Evolutionary conservation across 371 early-diverging fungal genomes (phyloP).

Genomic region (Mucor circinelloides): DNA sequence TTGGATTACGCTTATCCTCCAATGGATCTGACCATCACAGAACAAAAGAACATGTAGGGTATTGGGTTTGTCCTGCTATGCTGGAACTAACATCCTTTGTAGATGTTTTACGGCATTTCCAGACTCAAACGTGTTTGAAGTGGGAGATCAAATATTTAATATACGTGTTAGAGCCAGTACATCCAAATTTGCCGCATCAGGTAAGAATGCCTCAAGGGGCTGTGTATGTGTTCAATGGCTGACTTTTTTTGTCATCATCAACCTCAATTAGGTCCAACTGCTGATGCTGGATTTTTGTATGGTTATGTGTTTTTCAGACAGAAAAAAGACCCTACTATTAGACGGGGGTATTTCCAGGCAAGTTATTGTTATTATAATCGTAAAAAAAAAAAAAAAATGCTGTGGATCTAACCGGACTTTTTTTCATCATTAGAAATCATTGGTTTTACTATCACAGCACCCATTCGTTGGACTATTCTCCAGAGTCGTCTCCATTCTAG

Average conservation of each 20-base stretch:
- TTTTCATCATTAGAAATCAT: slow-evolving; percentile 65
- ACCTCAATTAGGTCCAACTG: slow-evolving; percentile 52
- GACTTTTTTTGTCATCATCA: not conserved
- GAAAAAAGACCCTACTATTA: slow-evolving; percentile 78
- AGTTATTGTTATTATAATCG: not conserved
- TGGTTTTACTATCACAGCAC: slow-evolving; percentile 87
- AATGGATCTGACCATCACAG: slow-evolving; percentile 69
- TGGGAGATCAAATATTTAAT: slow-evolving; percentile 90
- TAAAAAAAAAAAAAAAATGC: not conserved
- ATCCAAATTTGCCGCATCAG: slow-evolving; percentile 60
- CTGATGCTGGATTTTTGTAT: slow-evolving; percentile 78
- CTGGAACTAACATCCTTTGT: not conserved
- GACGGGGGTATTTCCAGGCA: slow-evolving; percentile 91
- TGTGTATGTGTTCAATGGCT: slow-evolving; percentile 1
- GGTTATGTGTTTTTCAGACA: slow-evolving; percentile 96
- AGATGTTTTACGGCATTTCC: slow-evolving; percentile 95
- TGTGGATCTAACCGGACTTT: not conserved
- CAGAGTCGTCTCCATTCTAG: slow-evolving; percentile 73
- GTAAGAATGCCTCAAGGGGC: slow-evolving; percentile 33
- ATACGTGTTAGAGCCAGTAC: slow-evolving; percentile 81
- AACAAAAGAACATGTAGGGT: slow-evolving; percentile 81
- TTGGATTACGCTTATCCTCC: slow-evolving; percentile 87
- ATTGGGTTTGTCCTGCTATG: not conserved
- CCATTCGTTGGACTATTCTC: slow-evolving; percentile 88
- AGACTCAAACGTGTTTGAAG: slow-evolving; percentile 89